Evolutionary conservation across 2,329 filamentous ascomycete species (phyloP), one percentile per base, ranked within the genome.

Genomic region (Aspergillus quadricinctus): DNA sequence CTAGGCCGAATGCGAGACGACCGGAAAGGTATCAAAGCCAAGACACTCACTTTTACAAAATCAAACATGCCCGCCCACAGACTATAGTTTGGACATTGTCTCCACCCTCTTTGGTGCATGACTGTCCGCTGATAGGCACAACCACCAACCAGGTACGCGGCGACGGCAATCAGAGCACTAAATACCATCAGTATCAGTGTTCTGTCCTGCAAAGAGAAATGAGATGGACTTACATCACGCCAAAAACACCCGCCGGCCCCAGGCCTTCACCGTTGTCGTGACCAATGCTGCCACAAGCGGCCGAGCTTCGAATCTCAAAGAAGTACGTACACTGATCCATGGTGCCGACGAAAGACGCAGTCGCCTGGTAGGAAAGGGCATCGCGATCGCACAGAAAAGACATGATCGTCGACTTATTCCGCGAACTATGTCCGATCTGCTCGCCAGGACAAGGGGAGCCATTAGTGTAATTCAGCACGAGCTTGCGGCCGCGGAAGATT

Each of bases 101-200:
- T 85, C 94, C 93, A 97, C 49, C 94, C 94, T 60, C 94, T 83
- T 66, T 96, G 92, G 72, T 99, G 90, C 75, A 92, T 88, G 56
- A 99, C 92, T 31, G 91, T 95, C 57, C 94, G 86, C 75, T 97
- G 93, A 79, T 97, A 99, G 61, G 96, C 92, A 65, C 96, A 89
- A 68, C 94, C 94, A 64, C 94, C 94, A 40, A 95, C 83, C 54
- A 96, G 79, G 75, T 99, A 99, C 23, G 94, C 94, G 9, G 93
- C 77, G 40, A 97, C 81, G 9, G 92, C 89, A 52, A 88, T 86
- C 43, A 84, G 67, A n/a, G 77, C 77, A 59, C 78, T 80, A 11
- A 58, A 19, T 10, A 29, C 31, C 21, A 27, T 1, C 9, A 23
- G 14, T 17, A 52, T 71, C 57, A 71, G 61, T 53, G 53, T 52